These are phyloP conservation scores for Sarocladiaceae sp. DNA, from an alignment of 2,329 filamentous ascomycete genomes.

Conservation along the genomic window DNA sequence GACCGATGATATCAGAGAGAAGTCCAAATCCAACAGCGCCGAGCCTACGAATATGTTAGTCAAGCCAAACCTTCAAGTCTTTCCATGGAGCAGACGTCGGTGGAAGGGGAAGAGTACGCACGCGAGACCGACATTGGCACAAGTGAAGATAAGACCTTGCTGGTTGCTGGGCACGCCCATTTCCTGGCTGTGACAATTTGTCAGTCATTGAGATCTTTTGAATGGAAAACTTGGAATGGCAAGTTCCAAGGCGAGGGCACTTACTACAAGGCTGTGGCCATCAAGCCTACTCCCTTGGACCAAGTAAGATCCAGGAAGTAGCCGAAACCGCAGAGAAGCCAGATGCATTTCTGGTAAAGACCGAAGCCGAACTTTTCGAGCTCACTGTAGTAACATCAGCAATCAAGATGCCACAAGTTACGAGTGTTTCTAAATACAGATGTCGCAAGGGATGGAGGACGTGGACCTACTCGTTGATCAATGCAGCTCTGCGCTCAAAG, in stretches of 20 bases:
- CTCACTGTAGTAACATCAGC: conserved; percentile 32
- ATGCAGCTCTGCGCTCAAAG: conserved; percentile 10
- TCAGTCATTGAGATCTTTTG: too few species aligned
- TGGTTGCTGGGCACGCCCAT: neutral
- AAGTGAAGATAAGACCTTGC: conserved; percentile 11
- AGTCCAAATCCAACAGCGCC: conserved; percentile 25
- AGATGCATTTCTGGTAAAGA: conserved; percentile 47
- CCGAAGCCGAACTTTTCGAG: conserved; percentile 50
- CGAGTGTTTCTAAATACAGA: too few species aligned
- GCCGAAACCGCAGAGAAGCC: conserved; percentile 48
- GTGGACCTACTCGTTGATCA: conserved; percentile 10
- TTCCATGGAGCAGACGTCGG: too few species aligned
- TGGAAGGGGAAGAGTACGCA: neutral
- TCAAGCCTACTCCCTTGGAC: conserved; percentile 34
- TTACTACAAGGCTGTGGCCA: conserved; percentile 17
- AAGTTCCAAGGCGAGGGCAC: too few species aligned
- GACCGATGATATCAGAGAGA: conserved; percentile 47
- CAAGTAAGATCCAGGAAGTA: conserved; percentile 53
- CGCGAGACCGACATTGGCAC: conserved; percentile 9
- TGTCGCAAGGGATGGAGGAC: too few species aligned
- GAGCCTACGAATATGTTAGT: neutral
- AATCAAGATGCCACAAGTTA: too few species aligned
- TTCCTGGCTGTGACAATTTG: conserved; percentile 3
- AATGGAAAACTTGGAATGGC: too few species aligned
- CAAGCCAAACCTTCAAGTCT: too few species aligned